Conservation (phyloP, 192 early-diverging fungal species). For the Physocladia obscura region DNA sequence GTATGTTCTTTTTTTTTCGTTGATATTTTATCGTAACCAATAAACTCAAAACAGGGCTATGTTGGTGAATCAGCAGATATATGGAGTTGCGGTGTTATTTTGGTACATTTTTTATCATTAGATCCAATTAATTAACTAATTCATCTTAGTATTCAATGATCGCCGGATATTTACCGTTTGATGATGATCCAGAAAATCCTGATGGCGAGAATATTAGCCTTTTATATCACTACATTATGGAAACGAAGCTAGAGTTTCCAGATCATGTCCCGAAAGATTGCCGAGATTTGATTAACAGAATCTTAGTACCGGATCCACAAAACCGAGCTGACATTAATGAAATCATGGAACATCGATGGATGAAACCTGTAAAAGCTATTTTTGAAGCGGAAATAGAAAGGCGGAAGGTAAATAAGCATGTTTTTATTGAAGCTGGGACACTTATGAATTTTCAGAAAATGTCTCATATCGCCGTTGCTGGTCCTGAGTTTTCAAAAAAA, state of each 20-base stretch:
- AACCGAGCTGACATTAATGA: conserved; percentile 50
- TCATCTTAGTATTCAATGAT: conserved; percentile 54
- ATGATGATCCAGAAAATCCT: conserved; percentile 62
- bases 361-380: conserved; percentile 35
- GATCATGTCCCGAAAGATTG: conserved; percentile 52
- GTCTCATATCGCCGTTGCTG: background rate
- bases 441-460: background rate
- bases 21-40: background rate
- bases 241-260: conserved; percentile 60
- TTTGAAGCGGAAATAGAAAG: conserved; percentile 31
- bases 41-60: conserved; percentile 60
- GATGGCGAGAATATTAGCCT: conserved; percentile 61
- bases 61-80: conserved; percentile 98
- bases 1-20: conserved; percentile 36
- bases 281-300: conserved; percentile 44
- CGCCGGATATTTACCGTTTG: conserved; percentile 62
- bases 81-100: conserved; percentile 98
- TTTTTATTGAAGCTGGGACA: background rate
- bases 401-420: conserved; percentile 6
- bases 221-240: conserved; percentile 64
- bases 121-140: background rate
- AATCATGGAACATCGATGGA: conserved; percentile 48
- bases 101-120: conserved; percentile 40
- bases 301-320: conserved; percentile 57
- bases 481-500: conserved; percentile 20